These are phyloP conservation scores for Pseudogymnoascus sp. DNA, from an alignment of 2,329 filamentous ascomycete species.

Conservation along the genomic window DNA sequence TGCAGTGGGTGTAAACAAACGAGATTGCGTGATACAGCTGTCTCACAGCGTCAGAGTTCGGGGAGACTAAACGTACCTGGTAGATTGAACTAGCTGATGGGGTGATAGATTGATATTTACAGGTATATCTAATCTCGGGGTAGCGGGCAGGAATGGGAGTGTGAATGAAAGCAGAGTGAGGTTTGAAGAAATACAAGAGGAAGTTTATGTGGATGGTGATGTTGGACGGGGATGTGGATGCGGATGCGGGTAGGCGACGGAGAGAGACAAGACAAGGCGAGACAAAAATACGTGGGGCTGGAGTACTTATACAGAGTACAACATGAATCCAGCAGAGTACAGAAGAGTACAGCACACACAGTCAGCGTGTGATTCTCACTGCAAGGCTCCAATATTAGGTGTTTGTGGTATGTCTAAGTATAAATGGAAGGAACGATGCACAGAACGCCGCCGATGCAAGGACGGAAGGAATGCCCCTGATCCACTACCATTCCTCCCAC, in stretches of 20 bases:
- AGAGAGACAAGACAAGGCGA: neutral
- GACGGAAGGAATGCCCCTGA: neutral
- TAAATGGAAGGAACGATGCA: neutral
- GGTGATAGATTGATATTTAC: neutral
- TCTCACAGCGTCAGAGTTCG: neutral
- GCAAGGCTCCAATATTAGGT: neutral
- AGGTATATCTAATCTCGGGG: neutral
- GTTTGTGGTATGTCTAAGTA: neutral
- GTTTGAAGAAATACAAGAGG: constrained; percentile 2
- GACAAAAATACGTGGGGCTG: neutral
- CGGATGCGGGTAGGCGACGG: neutral
- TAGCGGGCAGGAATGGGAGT: neutral
- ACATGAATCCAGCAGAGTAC: too few species aligned
- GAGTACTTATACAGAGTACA: neutral
- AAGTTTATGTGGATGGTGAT: neutral
- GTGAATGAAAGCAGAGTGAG: neutral
- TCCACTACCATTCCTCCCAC: neutral
- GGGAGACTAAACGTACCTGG: neutral
- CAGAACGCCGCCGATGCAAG: neutral
- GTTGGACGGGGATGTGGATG: neutral
- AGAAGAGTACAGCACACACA: too few species aligned
- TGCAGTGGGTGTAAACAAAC: neutral
- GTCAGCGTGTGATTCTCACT: neutral
- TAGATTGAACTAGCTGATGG: neutral
- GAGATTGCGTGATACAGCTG: neutral